Conservation (phyloP, 108 stramenopile genomes). For the Pseudonitzschia pungens region DNA sequence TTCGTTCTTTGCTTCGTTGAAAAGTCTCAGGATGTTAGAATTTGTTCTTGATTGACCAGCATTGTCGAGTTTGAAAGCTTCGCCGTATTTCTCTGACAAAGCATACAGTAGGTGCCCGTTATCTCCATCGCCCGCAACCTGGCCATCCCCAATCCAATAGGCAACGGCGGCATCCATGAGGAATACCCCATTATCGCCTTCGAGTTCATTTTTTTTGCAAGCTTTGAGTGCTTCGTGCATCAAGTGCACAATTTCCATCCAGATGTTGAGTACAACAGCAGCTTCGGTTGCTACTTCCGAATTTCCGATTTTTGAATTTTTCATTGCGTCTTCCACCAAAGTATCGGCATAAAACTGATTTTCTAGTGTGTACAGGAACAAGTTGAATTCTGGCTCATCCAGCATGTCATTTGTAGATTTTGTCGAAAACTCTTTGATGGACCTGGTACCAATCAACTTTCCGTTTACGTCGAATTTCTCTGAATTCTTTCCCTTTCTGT, state of each 20-base stretch:
- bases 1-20: constrained; percentile 78
- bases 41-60: constrained; percentile 67
- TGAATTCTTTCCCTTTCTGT: constrained; percentile 70
- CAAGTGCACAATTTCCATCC: constrained; percentile 75
- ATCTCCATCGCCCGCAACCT: constrained; percentile 57
- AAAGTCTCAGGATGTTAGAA: constrained; percentile 62
- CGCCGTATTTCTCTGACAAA: constrained; percentile 64
- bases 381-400: constrained; percentile 65
- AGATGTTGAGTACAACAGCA: constrained; percentile 62
- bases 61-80: constrained; percentile 48
- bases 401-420: constrained; percentile 50
- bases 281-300: constrained; percentile 62
- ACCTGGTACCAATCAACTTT: constrained; percentile 44
- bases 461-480: constrained; percentile 61
- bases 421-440: constrained; percentile 55
- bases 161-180: constrained; percentile 79
- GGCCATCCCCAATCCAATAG: constrained; percentile 85
- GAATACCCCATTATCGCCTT: constrained; percentile 56
- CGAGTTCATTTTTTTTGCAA: constrained; percentile 42
- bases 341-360: constrained; percentile 65
- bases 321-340: constrained; percentile 55
- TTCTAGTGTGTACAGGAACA: constrained; percentile 62
- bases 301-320: constrained; percentile 14
- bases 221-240: constrained; percentile 49
- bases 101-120: constrained; percentile 80